Evolutionary conservation across 176 grass and related monocot genomes (phyloP).

Genomic region (Oryza glaberrima): DNA sequence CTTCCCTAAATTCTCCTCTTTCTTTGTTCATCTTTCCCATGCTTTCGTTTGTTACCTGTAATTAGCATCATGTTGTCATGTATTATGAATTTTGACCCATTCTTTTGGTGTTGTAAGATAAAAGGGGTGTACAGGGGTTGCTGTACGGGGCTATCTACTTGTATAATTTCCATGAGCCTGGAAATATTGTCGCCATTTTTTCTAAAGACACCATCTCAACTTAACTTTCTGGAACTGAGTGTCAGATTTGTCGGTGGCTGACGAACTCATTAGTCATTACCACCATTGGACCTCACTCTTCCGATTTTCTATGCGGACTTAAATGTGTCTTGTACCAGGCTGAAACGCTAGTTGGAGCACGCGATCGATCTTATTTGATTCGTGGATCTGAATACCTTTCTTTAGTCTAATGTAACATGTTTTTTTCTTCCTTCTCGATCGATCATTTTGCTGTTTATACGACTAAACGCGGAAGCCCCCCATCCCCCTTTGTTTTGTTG

Average conservation of each 20-base stretch:
- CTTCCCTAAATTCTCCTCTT: slow-evolving; percentile 19
- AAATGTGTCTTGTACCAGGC: background rate
- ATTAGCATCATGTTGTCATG: slow-evolving; percentile 57
- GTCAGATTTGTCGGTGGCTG: background rate
- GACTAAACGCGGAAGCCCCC: background rate
- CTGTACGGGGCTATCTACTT: slow-evolving; percentile 24
- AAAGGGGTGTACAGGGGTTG: slow-evolving; percentile 36
- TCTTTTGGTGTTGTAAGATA: slow-evolving; percentile 84
- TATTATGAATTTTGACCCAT: slow-evolving; percentile 76
- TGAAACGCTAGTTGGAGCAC: background rate
- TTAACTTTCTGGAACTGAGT: background rate
- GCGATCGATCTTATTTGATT: background rate
- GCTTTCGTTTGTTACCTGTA: slow-evolving; percentile 41
- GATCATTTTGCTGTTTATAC: no score
- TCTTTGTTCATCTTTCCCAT: background rate
- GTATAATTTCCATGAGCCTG: slow-evolving; percentile 36
- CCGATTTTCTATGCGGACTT: background rate
- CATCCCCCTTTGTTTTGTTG: background rate
- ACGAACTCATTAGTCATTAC: background rate
- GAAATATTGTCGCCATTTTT: slow-evolving; percentile 7
- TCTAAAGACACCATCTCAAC: background rate
- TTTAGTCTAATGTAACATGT: background rate
- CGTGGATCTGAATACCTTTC: background rate
- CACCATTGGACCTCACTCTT: background rate
- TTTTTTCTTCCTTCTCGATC: background rate